Evolutionary conservation across 1,139 yeast species (phyloP).

Genomic region (Geotrichum histeridarum): DNA sequence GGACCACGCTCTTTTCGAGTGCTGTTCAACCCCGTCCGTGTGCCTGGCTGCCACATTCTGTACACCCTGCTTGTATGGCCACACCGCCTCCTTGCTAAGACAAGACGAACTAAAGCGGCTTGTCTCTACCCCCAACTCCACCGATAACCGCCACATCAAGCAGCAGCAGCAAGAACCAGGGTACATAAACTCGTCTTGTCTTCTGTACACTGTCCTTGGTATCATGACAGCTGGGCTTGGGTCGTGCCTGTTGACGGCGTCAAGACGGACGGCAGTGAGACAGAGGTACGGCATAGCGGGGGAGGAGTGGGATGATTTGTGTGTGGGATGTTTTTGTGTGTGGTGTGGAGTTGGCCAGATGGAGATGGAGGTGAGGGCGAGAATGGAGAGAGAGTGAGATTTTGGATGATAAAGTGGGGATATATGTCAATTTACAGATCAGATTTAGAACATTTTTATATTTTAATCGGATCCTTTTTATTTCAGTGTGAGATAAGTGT

Average conservation of each 20-base stretch:
- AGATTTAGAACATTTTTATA: too few relatives aligned
- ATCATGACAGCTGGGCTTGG: background rate
- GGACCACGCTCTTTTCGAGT: background rate
- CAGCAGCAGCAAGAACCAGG: too few relatives aligned
- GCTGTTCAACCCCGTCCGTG: background rate
- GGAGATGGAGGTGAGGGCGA: background rate
- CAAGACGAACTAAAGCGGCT: background rate
- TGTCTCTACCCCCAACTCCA: background rate
- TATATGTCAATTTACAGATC: too few relatives aligned
- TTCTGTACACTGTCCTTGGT: background rate
- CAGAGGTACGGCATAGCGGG: background rate
- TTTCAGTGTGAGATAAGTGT: too few relatives aligned
- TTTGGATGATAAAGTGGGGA: too few relatives aligned
- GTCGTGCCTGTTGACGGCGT: background rate
- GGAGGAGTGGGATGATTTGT: background rate
- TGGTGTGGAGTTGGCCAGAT: constrained; percentile 1
- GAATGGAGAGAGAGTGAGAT: background rate
- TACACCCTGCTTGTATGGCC: background rate
- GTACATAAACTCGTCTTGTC: background rate
- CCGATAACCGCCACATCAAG: too few relatives aligned
- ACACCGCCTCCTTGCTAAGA: background rate
- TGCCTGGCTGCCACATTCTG: background rate
- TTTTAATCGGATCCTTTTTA: too few relatives aligned
- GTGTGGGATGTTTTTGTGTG: background rate
- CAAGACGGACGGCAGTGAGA: background rate